These are phyloP conservation scores for Platanthera guangdongensis DNA, from an alignment of 106 monocot genomes.

Conservation along the genomic window DNA sequence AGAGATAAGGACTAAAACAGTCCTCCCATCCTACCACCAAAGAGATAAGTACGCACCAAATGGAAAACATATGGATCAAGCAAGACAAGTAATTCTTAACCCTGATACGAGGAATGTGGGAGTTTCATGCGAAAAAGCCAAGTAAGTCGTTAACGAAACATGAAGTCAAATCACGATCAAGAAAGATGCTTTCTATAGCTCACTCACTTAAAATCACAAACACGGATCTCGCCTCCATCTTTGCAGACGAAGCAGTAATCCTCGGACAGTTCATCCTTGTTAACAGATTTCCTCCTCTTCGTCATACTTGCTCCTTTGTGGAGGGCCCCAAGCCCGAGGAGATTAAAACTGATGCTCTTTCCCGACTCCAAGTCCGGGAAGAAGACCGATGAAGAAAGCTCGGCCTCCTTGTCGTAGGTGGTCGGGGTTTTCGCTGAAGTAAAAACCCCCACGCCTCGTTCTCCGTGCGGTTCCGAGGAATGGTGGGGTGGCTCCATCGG, in stretches of 20 bases:
- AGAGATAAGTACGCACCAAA: neutral
- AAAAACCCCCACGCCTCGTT: neutral
- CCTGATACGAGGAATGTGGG: neutral
- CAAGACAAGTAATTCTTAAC: neutral
- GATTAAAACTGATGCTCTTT: neutral
- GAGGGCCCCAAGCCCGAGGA: neutral
- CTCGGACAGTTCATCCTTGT: conserved; percentile 25
- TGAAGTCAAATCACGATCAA: neutral
- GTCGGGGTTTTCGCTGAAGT: neutral
- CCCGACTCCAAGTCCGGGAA: neutral
- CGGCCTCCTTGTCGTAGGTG: neutral
- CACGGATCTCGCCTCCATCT: conserved; percentile 29
- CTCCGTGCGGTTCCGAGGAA: neutral
- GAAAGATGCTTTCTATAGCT: neutral
- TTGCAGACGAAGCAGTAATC: conserved; percentile 38
- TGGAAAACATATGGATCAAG: neutral
- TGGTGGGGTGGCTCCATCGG: neutral
- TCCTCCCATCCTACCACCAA: neutral
- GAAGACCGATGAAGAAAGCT: neutral
- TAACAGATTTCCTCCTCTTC: neutral
- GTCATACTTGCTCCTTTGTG: neutral
- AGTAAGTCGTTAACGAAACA: neutral
- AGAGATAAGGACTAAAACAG: neutral
- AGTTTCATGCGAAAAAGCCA: neutral
- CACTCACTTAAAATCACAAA: conserved; percentile 32